Conservation (phyloP, 805 yeast species). For the Myxozyma neglecta region DNA sequence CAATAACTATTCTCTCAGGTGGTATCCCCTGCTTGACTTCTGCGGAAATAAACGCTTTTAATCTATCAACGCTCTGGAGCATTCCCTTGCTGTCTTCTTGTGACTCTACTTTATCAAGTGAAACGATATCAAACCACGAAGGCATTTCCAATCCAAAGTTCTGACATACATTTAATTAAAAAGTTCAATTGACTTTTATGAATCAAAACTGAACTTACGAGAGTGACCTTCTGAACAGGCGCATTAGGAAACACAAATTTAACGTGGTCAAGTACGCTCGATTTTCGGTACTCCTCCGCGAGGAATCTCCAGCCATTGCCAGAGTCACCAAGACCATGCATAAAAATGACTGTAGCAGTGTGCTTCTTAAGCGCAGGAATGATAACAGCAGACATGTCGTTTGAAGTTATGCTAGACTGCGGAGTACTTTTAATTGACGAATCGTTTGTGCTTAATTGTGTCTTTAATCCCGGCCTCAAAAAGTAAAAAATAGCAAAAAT, state of each 20-base stretch:
- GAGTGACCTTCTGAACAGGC: slow-evolving; percentile 67
- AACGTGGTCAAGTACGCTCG: slow-evolving; percentile 50
- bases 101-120: slow-evolving; percentile 36
- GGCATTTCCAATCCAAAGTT: slow-evolving; percentile 70
- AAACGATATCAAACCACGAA: slow-evolving; percentile 63
- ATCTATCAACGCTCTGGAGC: slow-evolving; percentile 36
- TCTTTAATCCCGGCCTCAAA: not conserved
- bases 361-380: slow-evolving; percentile 32
- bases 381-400: slow-evolving; percentile 16
- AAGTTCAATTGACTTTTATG: not conserved
- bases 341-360: slow-evolving; percentile 33
- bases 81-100: slow-evolving; percentile 45
- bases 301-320: slow-evolving; percentile 89
- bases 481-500: not conserved
- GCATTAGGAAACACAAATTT: slow-evolving; percentile 92
- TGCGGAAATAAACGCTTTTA: slow-evolving; percentile 38
- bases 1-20: slow-evolving; percentile 54
- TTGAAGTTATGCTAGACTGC: not conserved
- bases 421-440: not conserved
- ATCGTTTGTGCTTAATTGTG: not conserved
- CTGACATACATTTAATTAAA: slow-evolving; percentile 6
- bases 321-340: slow-evolving; percentile 88
- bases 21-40: slow-evolving; percentile 42
- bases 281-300: slow-evolving; percentile 55
- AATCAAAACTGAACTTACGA: slow-evolving; percentile 35